phyloP scores from a whole-genome alignment of 202 grass and related monocot genomes.

The Zoysia matrella region DNA sequence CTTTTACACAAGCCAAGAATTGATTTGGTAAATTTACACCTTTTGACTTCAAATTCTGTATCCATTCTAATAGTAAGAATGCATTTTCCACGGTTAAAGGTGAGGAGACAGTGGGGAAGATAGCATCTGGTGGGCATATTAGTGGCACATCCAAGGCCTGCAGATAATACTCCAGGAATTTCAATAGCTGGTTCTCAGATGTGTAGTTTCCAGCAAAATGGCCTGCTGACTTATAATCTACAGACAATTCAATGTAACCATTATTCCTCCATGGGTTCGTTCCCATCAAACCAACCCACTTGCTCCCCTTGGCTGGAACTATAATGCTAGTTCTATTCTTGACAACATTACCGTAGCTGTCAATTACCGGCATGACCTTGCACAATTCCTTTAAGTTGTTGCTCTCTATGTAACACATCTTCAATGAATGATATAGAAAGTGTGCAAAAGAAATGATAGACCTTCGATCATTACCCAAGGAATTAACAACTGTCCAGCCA shows the following conservation, averaged over 20 bases:
- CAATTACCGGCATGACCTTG: slow-evolving; percentile 50
- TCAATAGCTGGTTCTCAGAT: slow-evolving; percentile 33
- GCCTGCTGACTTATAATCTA: slow-evolving; percentile 48
- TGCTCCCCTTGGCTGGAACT: slow-evolving; percentile 72
- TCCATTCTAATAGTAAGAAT: slow-evolving; percentile 68
- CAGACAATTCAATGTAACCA: slow-evolving; percentile 56
- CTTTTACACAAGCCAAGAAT: slow-evolving; percentile 56
- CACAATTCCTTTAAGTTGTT: slow-evolving; percentile 22
- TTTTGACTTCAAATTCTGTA: slow-evolving; percentile 31
- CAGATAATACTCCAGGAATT: slow-evolving; percentile 44
- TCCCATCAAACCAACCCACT: slow-evolving; percentile 68
- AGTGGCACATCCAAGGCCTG: slow-evolving; percentile 57
- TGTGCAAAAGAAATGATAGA: slow-evolving; percentile 56
- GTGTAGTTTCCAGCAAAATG: slow-evolving; percentile 50
- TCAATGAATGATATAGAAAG: slow-evolving; percentile 61
- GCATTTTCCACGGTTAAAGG: slow-evolving; percentile 61
- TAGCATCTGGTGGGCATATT: slow-evolving; percentile 59
- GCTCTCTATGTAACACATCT: background rate
- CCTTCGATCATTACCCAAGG: slow-evolving; percentile 36
- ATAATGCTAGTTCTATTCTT: slow-evolving; percentile 41
- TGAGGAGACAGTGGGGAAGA: slow-evolving; percentile 47
- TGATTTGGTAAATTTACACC: slow-evolving; percentile 18
- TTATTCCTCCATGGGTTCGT: slow-evolving; percentile 65
- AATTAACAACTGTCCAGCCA: slow-evolving; percentile 27
- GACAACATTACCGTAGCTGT: slow-evolving; percentile 46